phyloP scores from a whole-genome alignment of 2,329 filamentous ascomycete genomes.

The Fusarium sp. region DNA sequence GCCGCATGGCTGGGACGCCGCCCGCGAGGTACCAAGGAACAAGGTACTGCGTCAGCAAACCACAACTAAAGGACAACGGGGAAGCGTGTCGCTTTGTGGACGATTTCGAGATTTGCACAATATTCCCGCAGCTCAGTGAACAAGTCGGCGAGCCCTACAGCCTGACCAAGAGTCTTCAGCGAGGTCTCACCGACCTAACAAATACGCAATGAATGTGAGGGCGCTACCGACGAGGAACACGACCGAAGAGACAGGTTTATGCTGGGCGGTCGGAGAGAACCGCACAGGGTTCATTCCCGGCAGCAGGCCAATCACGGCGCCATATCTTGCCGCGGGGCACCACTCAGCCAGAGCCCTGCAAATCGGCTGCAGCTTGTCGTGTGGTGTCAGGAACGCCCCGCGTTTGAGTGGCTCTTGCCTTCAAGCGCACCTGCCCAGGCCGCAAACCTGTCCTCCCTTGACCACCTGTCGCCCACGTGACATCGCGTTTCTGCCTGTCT shows the following conservation, averaged over 20 bases:
- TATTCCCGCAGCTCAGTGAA: background rate
- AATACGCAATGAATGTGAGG: background rate
- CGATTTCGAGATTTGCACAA: background rate
- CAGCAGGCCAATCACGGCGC: slow-evolving; percentile 37
- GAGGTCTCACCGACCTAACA: background rate
- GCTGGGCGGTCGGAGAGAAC: slow-evolving; percentile 38
- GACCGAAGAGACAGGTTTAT: slow-evolving; percentile 31
- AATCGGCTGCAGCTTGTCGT: slow-evolving; percentile 49
- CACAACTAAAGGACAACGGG: background rate
- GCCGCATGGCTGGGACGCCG: slow-evolving; percentile 1
- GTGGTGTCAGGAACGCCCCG: slow-evolving; percentile 53
- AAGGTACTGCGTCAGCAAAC: background rate
- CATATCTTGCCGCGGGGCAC: slow-evolving; percentile 46
- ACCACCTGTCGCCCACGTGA: slow-evolving; percentile 37
- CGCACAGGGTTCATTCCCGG: slow-evolving; percentile 37
- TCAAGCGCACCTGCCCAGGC: slow-evolving; percentile 8
- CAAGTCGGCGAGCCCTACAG: background rate
- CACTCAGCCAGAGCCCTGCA: slow-evolving; percentile 44
- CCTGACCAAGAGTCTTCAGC: background rate
- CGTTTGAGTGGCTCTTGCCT: slow-evolving; percentile 46
- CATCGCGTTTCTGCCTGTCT: slow-evolving; percentile 32
- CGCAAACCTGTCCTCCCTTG: slow-evolving; percentile 1
- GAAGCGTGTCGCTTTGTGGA: background rate
- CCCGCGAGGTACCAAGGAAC: background rate
- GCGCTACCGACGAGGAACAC: background rate